Base-by-base conservation (phyloP, 768 basidiomycete genomes). In the Cyclocybe cylindracea region DNA sequence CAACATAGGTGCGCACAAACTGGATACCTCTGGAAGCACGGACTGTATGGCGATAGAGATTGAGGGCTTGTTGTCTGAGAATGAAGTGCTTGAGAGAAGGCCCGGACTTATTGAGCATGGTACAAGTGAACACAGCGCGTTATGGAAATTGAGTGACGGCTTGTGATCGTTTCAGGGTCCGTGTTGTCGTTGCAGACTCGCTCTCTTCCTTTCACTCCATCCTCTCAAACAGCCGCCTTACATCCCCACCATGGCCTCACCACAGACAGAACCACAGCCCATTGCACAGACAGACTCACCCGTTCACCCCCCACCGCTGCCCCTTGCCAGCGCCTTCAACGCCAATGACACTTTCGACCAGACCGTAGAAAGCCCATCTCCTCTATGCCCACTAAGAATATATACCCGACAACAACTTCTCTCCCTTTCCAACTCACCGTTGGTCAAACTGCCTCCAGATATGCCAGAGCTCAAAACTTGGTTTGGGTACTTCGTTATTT, bases 381-480 rank as follows among this genome's bases (percentile, higher is more conserved):
- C 44, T 39, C 63, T 66, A 43, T 76, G 74, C 54, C 78, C 78
- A 49, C 77, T 86, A 59, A 72, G 79, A 58, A 79, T 84, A 56
- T 94, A 94, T 71, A 78, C 85, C 62, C 84, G 89, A 44, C 63
- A 75, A 43, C 84, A 91, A 55, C 70, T 92, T 36, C 81, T 94
- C 46, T 67, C 70, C 48, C 79, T 94, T 16, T 78, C 82, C 57
- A 81, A 79, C 56, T 93, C 91, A n/a, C 86, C 89, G 18, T 72
- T 93, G 37, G 87, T 94, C 19, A 75, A 79, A 54, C 73, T 77
- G 19, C 91, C 92, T 5, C 64, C 73, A 45, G 82, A 82, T 57
- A 92, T 94, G 92, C 91, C 91, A 44, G 75, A 82, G 41, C 72
- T 94, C 46, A 91, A 86, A 72, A 83, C 87, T 41, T 94, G 91